Base-by-base conservation (phyloP, 202 grass and related monocot genomes). In the Setaria viridis region DNA sequence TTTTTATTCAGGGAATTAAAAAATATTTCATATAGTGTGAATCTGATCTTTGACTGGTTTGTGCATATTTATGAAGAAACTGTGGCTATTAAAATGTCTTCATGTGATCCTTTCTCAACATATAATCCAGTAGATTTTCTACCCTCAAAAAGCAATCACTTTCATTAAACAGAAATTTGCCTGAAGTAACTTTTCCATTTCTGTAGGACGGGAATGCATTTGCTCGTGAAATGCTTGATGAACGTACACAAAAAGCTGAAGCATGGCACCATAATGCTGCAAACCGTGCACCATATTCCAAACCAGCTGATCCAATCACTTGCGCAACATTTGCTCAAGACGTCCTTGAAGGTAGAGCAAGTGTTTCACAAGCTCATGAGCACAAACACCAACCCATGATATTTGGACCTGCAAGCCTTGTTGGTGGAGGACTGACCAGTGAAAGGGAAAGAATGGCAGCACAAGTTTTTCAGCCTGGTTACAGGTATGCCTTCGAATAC, bases 301-400 rank as follows among this genome's bases (percentile, higher is more conserved):
- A 95, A 80, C 91, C 93, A 80, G 91, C 87, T 49, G 93, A 95
- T 46, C 96, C 96, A 62, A 99, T 99, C 76, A 95, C 93, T 37
- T 99, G 96, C 15, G 93, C 96, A 48, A 91, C 93, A 56, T 99
- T 99, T 89, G 93, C 96, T 80, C 96, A 94, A 87, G 96, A 99
- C 13, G 93, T 99, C 54, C 85, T 99, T 84, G 96, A 99, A 92
- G 93, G 96, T 34, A 85, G 96, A 85, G 93, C 91, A 84, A 92
- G 87, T 45, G 72, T 94, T 78, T 94, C 96, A 56, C 91, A 99
- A 88, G 90, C 96, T 76, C 79, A 93, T 70, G 90, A 94, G 47
- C 96, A 99, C 82, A 95, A 95, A 42, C 91, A 99, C 83, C 93
- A 95, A 76, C 91, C 96, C 13, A 33, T 99, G 79, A 94, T 99